A percentile compares a stretch with the other conserved stretches of the same genome.
phyloP scores from a whole-genome alignment of 805 yeast genomes.

The Maudiozyma barnettii region DNA sequence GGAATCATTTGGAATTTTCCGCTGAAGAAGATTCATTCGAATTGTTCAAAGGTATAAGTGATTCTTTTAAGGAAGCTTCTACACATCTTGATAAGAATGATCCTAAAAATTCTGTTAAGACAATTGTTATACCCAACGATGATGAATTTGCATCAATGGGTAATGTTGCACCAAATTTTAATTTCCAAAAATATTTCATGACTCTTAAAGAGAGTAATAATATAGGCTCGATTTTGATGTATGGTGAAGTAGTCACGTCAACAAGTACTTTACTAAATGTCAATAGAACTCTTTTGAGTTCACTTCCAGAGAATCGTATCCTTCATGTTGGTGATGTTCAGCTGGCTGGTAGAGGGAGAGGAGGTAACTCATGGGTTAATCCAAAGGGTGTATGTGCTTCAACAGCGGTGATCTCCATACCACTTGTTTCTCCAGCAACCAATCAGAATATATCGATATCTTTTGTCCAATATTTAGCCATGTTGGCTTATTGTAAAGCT shows the following conservation, averaged over 20 bases:
- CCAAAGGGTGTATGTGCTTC: conserved; percentile 88
- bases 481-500: conserved; percentile 77
- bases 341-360: conserved; percentile 87
- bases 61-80: conserved; percentile 9
- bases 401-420: conserved; percentile 56
- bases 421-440: conserved; percentile 33
- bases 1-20: conserved; percentile 34
- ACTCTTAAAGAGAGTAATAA: conserved; percentile 26
- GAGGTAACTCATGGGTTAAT: conserved; percentile 91
- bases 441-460: conserved; percentile 53
- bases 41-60: conserved; percentile 15
- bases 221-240: conserved; percentile 57
- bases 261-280: conserved; percentile 71
- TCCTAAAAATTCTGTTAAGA: conserved; percentile 47
- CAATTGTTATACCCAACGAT: conserved; percentile 36
- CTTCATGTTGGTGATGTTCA: conserved; percentile 64
- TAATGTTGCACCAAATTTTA: conserved; percentile 63
- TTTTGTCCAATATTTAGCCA: conserved; percentile 75
- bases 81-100: conserved; percentile 32
- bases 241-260: conserved; percentile 86
- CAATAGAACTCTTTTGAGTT: conserved; percentile 49
- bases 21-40: conserved; percentile 22
- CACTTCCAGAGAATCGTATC: conserved; percentile 31
- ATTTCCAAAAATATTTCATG: conserved; percentile 45
- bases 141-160: conserved; percentile 39